Percentiles rank a stretch among this genome's conserved stretches.
Evolutionary conservation across 2,329 filamentous ascomycete species (phyloP).

Genomic region (Fusarium citri): DNA sequence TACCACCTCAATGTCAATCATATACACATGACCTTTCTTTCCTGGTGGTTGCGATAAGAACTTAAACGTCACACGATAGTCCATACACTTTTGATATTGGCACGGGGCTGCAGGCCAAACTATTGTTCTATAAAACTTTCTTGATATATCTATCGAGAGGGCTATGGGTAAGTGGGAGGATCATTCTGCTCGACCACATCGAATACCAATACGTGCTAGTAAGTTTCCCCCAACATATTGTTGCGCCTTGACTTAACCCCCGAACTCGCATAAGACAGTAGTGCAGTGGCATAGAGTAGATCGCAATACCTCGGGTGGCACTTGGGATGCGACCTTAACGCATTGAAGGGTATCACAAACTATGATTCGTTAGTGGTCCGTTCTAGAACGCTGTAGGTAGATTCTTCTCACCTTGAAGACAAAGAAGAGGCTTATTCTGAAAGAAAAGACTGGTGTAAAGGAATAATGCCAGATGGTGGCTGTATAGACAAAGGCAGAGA

Average conservation of each 20-base stretch:
- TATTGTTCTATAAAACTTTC: not conserved
- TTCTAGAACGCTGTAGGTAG: no score
- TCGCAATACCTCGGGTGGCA: not conserved
- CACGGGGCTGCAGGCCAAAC: not conserved
- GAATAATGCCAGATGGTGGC: constrained; percentile 3
- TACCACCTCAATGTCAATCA: constrained; percentile 14
- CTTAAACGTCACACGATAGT: constrained; percentile 17
- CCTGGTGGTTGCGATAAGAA: not conserved
- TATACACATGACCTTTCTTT: constrained; percentile 15
- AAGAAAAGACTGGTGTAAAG: constrained; percentile 7
- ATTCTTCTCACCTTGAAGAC: constrained; percentile 1
- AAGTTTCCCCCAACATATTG: not conserved
- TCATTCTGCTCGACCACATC: constrained; percentile 11
- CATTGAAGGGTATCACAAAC: constrained; percentile 22
- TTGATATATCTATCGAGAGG: not conserved
- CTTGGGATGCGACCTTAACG: not conserved
- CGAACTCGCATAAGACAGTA: not conserved
- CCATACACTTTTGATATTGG: not conserved
- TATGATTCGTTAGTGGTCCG: constrained; percentile 4
- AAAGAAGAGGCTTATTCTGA: not conserved
- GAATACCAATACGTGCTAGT: not conserved
- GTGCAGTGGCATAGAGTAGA: not conserved
- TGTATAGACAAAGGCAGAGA: constrained; percentile 14
- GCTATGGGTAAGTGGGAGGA: constrained; percentile 7
- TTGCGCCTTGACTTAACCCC: not conserved